Evolutionary conservation across 2,329 filamentous ascomycete genomes (phyloP), one percentile per base, ranked within the genome.

Genomic region (Fusarium sp.): DNA sequence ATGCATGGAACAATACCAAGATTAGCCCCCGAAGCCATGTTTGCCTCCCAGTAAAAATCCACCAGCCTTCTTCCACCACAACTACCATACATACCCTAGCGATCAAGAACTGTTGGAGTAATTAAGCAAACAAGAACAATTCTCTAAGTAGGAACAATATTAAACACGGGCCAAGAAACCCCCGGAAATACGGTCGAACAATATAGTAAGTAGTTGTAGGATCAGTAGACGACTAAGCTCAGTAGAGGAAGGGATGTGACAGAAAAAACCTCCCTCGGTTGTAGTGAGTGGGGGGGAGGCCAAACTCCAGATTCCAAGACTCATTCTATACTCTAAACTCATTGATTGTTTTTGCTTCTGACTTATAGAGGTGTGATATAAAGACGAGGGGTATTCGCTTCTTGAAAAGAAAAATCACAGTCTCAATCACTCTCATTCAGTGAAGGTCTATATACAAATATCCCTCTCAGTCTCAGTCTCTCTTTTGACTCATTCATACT

Each of bases 1-100:
- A 52, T 52, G 24, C 49, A 53, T 27, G 9, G 44, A 58, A 58
- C 60, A 64, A 64, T 64, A 40, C 38, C 10, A 58, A 45, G n/a
- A 20, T 29, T 62, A 62, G 58, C 30, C 20, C 54, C 13, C 43
- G 20, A 54, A 49, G 15, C 24, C 45, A 61, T 61, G 62, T 61
- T 66, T 66, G 63, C 41, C 41, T 47, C 47, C n/a, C 18, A 25
- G 10, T 25, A 18, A 45, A 48, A 40, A 30, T 20, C 22, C 22
- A 13, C 24, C 22, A 43, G 41, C 18, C 47, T 20, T 47, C n/a
- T 30, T 16, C 22, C 13, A 43, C 20, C 40, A 25, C 15, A 25
- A 25, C 5, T 38, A 10, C 18, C 7, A 34, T 16, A 46, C 18
- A 12, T 27, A n/a, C 27, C 4, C 16, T 16, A 32, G 20, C 27